Conservation (phyloP, 768 basidiomycete genomes). For the Naematelia encephala region DNA sequence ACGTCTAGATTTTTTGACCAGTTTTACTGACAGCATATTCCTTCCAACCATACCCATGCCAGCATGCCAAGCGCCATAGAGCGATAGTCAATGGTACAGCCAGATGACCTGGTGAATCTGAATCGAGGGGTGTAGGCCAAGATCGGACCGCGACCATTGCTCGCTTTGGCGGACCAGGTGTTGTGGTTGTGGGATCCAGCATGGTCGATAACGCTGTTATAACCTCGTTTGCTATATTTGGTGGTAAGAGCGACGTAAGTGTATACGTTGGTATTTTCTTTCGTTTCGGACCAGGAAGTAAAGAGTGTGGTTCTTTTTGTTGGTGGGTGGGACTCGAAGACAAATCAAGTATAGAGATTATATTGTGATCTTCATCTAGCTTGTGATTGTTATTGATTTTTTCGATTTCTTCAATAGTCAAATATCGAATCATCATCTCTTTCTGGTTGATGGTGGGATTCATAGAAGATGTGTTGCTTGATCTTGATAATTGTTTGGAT, state of each 20-base stretch:
- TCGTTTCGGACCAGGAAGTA: too few species aligned
- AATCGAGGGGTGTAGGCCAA: neutral
- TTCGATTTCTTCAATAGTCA: too few species aligned
- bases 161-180: neutral
- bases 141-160: neutral
- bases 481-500: neutral
- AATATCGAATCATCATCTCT: too few species aligned
- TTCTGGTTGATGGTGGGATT: too few species aligned
- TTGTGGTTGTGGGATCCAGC: neutral
- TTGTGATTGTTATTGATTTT: too few species aligned
- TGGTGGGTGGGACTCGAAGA: too few species aligned
- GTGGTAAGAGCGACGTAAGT: neutral
- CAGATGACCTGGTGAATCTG: neutral
- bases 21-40: neutral
- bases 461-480: too few species aligned
- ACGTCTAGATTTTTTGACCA: neutral
- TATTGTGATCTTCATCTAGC: too few species aligned
- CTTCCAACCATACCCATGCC: slow-evolving; percentile 16
- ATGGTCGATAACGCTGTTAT: neutral
- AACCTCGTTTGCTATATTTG: neutral
- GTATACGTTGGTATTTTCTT: neutral
- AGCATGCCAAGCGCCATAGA: slow-evolving; percentile 15
- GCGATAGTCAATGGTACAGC: slow-evolving; percentile 11
- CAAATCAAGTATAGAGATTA: too few species aligned
- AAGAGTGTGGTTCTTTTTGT: too few species aligned